Evolutionary conservation across 2,329 filamentous ascomycete species (phyloP), one percentile per base, ranked within the genome.

Genomic region (Aspergillus sp.): DNA sequence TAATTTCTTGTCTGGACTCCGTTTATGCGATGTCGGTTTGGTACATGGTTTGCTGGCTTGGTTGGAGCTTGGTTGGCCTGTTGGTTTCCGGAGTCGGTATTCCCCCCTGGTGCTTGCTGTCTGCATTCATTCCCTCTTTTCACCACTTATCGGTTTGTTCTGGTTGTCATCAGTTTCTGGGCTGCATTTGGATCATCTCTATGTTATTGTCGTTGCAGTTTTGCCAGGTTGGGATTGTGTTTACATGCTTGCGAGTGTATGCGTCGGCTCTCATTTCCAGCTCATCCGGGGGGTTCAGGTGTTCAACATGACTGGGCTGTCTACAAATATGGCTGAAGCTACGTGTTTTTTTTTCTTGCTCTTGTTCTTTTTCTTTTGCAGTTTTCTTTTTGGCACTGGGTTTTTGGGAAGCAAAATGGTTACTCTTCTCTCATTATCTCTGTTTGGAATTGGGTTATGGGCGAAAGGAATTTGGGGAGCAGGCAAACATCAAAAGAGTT

Each of bases 21-120:
- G 55, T 62, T 64, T 65, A 60, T 68, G 64, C 62, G 64, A 60
- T 66, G 55, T 66, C 66, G 60, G 65, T 66, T 62, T 65, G 63
- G 64, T 66, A 64, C 65, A 67, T 64, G 66, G 63, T 64, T 68
- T 61, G 64, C 64, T 69, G 65, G 66, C 64, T 68, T 62, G 62
- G 60, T 55, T 35, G 64, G 64, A 62, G 58, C 56, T 65, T 63
- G 62, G 64, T 66, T 66, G 63, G 68, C 60, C 62, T 68, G 61
- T 66, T 66, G 67, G 65, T 66, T 70, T 64, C 64, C 61, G 69
- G 67, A 71, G 66, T 69, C 66, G 64, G 63, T 67, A 67, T 66
- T 64, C 57, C 62, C 62, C 47, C 55, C 59, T 60, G 58, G 41
- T 63, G 37, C 61, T 59, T 63, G 60, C 58, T 58, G 60, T 57